A percentile compares a stretch with the other conserved stretches of the same genome.
Conservation (phyloP, 1,284 basidiomycete genomes). For the Ceratorhiza oryzae-sativae region DNA sequence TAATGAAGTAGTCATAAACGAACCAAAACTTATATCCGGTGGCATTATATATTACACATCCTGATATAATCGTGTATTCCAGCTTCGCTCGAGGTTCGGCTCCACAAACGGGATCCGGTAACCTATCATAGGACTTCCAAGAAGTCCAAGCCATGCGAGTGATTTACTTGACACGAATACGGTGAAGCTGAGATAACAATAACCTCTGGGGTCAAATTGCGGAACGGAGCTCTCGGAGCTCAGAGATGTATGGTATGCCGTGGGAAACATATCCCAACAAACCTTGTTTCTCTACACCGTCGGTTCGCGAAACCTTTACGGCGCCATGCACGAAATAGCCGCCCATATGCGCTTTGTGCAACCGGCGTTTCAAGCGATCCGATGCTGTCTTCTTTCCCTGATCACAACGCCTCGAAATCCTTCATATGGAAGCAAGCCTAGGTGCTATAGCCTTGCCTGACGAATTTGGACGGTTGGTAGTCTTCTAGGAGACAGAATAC, state of each 20-base stretch:
- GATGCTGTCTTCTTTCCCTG: background rate
- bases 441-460: background rate
- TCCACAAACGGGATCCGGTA: background rate
- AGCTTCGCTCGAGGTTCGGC: background rate
- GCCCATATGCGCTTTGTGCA: background rate
- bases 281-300: background rate
- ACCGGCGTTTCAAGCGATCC: background rate
- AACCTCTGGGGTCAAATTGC: background rate
- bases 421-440: background rate
- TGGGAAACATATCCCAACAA: background rate
- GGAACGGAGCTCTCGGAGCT: background rate
- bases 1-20: background rate
- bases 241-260: background rate
- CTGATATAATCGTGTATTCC: background rate
- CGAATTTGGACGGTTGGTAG: background rate
- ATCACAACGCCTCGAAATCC: background rate
- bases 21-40: background rate
- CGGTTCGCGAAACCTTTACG: background rate
- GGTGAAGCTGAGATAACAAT: too few relatives aligned
- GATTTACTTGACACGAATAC: background rate
- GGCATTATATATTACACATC: background rate
- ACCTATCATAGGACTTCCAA: background rate
- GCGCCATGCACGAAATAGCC: background rate
- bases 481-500: background rate
- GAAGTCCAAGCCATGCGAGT: background rate